Evolutionary conservation across 2,329 filamentous ascomycete genomes (phyloP), one percentile per base, ranked within the genome.

Genomic region (Setomelanomma holmii): DNA sequence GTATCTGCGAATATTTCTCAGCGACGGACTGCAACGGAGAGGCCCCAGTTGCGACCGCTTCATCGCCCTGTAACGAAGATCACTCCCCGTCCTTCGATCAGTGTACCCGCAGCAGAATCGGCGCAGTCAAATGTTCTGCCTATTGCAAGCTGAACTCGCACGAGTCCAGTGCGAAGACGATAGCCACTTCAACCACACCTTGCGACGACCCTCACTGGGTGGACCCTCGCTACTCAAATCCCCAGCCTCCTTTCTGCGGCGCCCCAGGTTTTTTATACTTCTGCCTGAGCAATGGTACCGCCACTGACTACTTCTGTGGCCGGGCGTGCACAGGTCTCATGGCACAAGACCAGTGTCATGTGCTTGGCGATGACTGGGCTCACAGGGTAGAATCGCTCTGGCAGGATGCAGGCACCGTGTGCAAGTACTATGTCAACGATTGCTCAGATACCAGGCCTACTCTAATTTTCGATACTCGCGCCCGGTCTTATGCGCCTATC

Each of bases 401-500:
- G 19, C 51, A 53, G 17, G 19, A 23, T n/a, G 8, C 22, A 8
- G 51, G 51, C 16, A 27, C 40, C 3, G 27, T 45, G 8, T 53
- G 51, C 51, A 53, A 41, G 40, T 53, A 49, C 40, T 53, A 45
- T 21, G 33, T 27, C 2, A 24, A 21, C 8, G 35, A 44, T 34
- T 45, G 48, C 41, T 21, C 14, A 5, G 45, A 20, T 14, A 23
- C 5, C 4, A 30, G 35, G 45, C 45, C 36, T 4, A 14, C 20
- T 21, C n/a, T 47, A 19, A 47, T 40, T 19, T 7, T 47, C 45
- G 36, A 47, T 20, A 27, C 45, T 34, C 45, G 35, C n/a, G 4
- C n/a, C 4, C 20, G n/a, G n/a, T 14, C 20, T 14, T 14, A 40
- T 7, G 5, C 14, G 21, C 23, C 35, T 24, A 11, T 20, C 14